Conservation (phyloP, 768 basidiomycete genomes). For the Hirschioporus abietinus region DNA sequence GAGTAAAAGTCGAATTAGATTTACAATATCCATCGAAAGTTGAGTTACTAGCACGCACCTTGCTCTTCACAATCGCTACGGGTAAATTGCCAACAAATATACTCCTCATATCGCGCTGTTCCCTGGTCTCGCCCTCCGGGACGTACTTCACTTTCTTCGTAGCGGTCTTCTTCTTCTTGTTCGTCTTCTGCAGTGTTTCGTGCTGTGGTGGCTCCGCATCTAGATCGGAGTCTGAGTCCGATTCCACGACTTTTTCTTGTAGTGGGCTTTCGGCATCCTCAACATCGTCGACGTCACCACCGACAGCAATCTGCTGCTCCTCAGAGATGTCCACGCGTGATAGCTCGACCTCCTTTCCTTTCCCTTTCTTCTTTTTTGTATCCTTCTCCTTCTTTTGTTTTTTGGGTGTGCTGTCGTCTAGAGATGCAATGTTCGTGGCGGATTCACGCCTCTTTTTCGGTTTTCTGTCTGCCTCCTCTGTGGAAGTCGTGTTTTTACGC, state of each 20-base stretch:
- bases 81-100: conserved; percentile 90
- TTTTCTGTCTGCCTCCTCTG: conserved; percentile 9
- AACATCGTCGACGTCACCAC: conserved; percentile 29
- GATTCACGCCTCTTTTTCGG: conserved; percentile 9
- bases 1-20: not conserved
- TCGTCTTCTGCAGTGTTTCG: conserved; percentile 4
- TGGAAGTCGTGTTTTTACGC: conserved; percentile 12
- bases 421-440: conserved; percentile 12
- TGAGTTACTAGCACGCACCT: conserved; percentile 43
- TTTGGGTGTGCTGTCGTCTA: conserved; percentile 7
- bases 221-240: not conserved
- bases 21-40: not conserved
- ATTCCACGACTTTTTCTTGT: conserved; percentile 21
- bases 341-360: conserved; percentile 11
- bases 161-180: conserved; percentile 24
- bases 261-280: conserved; percentile 65
- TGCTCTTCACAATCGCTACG: conserved; percentile 67
- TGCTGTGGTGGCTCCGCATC: conserved; percentile 11
- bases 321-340: conserved; percentile 20
- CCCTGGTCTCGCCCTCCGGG: conserved; percentile 66
- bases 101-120: conserved; percentile 73
- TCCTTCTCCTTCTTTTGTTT: conserved; percentile 17
- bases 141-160: conserved; percentile 40
- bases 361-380: conserved; percentile 21
- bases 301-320: conserved; percentile 21